Evolutionary conservation across 2,329 filamentous ascomycete species (phyloP).

Genomic region (Chaetomium globosum): DNA sequence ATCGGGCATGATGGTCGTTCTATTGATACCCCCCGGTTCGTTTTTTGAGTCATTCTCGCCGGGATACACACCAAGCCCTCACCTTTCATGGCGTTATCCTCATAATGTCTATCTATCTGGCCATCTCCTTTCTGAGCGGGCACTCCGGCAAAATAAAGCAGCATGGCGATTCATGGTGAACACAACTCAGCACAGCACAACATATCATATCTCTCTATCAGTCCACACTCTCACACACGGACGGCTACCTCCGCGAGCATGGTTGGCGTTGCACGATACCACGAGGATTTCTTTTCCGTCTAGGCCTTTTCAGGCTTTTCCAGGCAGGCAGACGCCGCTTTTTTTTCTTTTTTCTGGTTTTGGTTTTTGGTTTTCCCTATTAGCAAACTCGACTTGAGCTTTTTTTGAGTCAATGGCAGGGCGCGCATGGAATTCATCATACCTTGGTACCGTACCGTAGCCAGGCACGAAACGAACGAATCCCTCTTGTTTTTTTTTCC

Average conservation of each 20-base stretch:
- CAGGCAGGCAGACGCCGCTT: background rate
- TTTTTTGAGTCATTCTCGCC: constrained; percentile 18
- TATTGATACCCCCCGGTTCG: constrained; percentile 38
- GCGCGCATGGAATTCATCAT: constrained; percentile 7
- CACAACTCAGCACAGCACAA: constrained; percentile 18
- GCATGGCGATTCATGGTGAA: constrained; percentile 24
- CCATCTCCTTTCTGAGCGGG: constrained; percentile 16
- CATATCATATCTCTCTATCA: constrained; percentile 9
- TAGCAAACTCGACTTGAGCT: background rate
- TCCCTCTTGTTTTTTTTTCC: background rate
- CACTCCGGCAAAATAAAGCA: constrained; percentile 13
- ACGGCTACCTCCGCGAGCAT: constrained; percentile 24
- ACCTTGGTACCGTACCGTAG: constrained; percentile 13
- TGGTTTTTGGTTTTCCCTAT: background rate
- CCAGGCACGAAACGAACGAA: constrained; percentile 11
- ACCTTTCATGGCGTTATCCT: constrained; percentile 36
- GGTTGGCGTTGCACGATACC: constrained; percentile 38
- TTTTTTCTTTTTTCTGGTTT: background rate
- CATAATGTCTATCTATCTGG: constrained; percentile 41
- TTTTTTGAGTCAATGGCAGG: background rate
- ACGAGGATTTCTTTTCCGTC: constrained; percentile 20
- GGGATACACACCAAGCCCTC: constrained; percentile 7
- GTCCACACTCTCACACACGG: background rate
- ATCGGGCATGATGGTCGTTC: constrained; percentile 28
- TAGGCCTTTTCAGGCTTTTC: constrained; percentile 6